phyloP scores from a whole-genome alignment of 2,329 filamentous ascomycete genomes.

The Cercospora sojina region DNA sequence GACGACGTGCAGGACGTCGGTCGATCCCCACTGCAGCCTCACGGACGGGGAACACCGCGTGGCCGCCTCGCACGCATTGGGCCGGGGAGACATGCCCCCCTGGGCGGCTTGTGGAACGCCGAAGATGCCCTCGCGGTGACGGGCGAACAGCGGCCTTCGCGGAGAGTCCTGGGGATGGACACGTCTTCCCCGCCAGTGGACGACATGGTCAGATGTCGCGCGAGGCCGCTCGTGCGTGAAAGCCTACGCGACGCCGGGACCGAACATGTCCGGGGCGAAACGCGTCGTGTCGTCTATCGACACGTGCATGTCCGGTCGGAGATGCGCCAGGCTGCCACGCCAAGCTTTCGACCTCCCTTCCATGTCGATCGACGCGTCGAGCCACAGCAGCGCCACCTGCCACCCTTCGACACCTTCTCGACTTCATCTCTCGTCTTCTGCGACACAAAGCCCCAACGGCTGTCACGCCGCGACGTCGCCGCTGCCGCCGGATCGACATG shows the following conservation, averaged over 20 bases:
- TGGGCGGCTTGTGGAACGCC: not conserved
- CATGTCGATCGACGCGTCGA: not conserved
- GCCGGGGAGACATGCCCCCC: not conserved
- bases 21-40: not conserved
- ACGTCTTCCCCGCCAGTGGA: not conserved
- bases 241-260: not conserved
- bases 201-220: not conserved
- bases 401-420: not conserved
- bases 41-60: not conserved
- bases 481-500: not conserved
- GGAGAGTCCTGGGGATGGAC: not conserved
- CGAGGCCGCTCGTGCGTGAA: not conserved
- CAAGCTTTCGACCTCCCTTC: not conserved
- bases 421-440: not conserved
- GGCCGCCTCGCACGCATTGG: not conserved
- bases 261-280: not conserved
- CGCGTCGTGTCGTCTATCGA: not conserved
- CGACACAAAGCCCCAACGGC: not conserved
- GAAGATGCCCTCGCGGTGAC: not conserved
- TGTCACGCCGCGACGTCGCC: not conserved
- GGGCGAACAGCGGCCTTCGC: not conserved
- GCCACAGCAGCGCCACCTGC: not conserved
- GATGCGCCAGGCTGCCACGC: not conserved
- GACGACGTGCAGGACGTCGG: not conserved
- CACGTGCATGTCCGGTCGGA: not conserved